Conservation (phyloP, 371 early-diverging fungal species). For the Mortierella polycephala region DNA sequence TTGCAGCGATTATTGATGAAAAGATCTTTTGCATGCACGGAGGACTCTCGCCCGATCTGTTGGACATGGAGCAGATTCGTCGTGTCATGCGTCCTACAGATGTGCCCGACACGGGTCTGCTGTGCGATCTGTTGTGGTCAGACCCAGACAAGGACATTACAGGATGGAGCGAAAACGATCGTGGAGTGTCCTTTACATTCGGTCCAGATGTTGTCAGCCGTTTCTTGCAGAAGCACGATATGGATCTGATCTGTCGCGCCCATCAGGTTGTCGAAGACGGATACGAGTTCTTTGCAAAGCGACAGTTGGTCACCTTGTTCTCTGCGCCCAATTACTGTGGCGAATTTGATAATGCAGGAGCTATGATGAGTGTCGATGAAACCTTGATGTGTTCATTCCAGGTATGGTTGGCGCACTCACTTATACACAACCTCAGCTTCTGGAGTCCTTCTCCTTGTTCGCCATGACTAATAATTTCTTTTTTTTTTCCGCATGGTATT, state of each 20-base stretch:
- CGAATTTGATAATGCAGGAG: slow-evolving; percentile 96
- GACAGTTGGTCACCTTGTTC: slow-evolving; percentile 94
- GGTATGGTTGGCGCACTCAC: slow-evolving; percentile 49
- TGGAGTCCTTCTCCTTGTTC: not conserved
- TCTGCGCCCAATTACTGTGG: slow-evolving; percentile 98
- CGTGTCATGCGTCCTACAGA: slow-evolving; percentile 94
- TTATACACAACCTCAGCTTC: no score
- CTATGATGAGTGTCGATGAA: slow-evolving; percentile 98
- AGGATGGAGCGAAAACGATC: slow-evolving; percentile 93
- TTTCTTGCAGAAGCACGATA: slow-evolving; percentile 92
- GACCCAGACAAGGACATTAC: slow-evolving; percentile 90
- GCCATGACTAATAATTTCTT: not conserved
- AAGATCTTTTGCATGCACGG: slow-evolving; percentile 98
- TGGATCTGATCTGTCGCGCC: slow-evolving; percentile 94
- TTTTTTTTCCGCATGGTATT: not conserved
- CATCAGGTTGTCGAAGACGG: slow-evolving; percentile 98
- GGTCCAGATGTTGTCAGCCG: slow-evolving; percentile 87
- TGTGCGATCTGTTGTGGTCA: slow-evolving; percentile 97
- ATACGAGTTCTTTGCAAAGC: slow-evolving; percentile 94
- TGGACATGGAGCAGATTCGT: slow-evolving; percentile 89
- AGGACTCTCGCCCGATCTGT: slow-evolving; percentile 92
- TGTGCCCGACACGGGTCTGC: slow-evolving; percentile 88
- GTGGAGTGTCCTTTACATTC: slow-evolving; percentile 93
- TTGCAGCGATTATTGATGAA: slow-evolving; percentile 93
- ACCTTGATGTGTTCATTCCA: slow-evolving; percentile 91